These are phyloP conservation scores for Thermomucor indicae-seudaticae DNA, from an alignment of 371 early-diverging fungal genomes.

Conservation along the genomic window DNA sequence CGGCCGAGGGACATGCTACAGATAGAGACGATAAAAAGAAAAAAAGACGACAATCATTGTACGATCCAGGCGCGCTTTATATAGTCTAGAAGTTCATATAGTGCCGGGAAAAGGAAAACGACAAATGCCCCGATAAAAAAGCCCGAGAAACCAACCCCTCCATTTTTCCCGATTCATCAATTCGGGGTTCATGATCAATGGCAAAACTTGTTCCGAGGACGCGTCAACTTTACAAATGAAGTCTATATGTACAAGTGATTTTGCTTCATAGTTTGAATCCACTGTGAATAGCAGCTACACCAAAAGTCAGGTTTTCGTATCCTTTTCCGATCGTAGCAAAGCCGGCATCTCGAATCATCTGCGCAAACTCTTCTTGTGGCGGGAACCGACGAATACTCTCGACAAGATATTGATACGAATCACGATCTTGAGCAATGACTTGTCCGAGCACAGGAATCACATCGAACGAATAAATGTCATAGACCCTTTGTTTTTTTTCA, in stretches of 20 bases:
- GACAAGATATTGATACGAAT: slow-evolving; percentile 97
- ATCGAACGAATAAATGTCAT: slow-evolving; percentile 92
- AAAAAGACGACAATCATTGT: not conserved
- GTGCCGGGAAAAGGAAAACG: not conserved
- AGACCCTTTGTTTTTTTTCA: slow-evolving; percentile 45
- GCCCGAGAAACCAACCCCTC: not conserved
- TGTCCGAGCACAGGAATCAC: slow-evolving; percentile 91
- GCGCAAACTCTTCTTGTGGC: slow-evolving; percentile 83
- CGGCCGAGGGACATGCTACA: slow-evolving; percentile 13
- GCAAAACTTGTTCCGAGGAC: too few relatives aligned
- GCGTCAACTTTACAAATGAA: slow-evolving; percentile 3
- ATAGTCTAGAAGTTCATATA: not conserved
- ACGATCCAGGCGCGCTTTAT: too few relatives aligned
- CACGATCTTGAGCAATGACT: slow-evolving; percentile 85
- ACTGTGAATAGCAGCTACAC: slow-evolving; percentile 88
- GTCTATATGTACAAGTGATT: not conserved
- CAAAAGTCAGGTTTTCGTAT: slow-evolving; percentile 94
- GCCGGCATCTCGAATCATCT: slow-evolving; percentile 88
- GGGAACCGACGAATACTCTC: slow-evolving; percentile 96
- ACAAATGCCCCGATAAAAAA: slow-evolving; percentile 1
- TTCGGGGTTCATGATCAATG: too few relatives aligned
- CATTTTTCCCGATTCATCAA: too few relatives aligned
- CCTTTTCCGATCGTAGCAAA: slow-evolving; percentile 88
- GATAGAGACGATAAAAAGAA: not conserved
- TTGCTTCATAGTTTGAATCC: slow-evolving; percentile 21